phyloP scores from a whole-genome alignment of 257 asterid genomes.

The Ilex asprella region DNA sequence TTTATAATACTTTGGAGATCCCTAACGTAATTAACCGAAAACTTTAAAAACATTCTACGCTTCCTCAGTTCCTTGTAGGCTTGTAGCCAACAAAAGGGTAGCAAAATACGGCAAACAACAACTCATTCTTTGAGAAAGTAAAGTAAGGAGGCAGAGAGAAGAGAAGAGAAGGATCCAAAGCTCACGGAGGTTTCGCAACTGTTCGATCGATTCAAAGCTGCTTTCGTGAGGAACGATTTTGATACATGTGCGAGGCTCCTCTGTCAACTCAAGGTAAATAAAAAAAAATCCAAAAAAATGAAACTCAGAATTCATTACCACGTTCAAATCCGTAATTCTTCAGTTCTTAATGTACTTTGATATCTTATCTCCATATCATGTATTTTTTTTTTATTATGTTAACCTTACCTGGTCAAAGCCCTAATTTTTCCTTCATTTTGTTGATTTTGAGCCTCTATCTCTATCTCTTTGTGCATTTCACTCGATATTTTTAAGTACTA shows the following conservation, averaged over 20 bases:
- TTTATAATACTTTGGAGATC: background rate
- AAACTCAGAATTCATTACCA: background rate
- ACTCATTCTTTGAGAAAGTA: constrained; percentile 4
- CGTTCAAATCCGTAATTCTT: background rate
- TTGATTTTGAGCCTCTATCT: constrained; percentile 1
- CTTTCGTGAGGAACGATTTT: constrained; percentile 58
- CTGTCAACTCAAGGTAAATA: constrained; percentile 71
- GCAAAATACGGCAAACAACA: background rate
- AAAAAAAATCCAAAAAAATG: background rate
- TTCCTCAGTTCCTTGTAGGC: background rate
- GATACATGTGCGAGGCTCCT: constrained; percentile 53
- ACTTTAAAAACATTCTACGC: background rate
- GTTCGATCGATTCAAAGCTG: constrained; percentile 74
- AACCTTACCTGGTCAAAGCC: no score
- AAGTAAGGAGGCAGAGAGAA: background rate
- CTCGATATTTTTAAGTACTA: background rate
- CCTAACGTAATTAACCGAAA: background rate
- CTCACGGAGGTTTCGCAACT: constrained; percentile 54
- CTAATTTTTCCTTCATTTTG: background rate
- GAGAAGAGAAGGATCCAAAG: constrained; percentile 57
- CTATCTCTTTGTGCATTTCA: background rate
- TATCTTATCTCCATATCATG: no score
- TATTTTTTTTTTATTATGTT: no score
- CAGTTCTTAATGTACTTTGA: no score
- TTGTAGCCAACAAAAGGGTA: constrained; percentile 13